These are phyloP conservation scores for Cladosporium sp. DNA, from an alignment of 2,329 filamentous ascomycete genomes.

Conservation along the genomic window DNA sequence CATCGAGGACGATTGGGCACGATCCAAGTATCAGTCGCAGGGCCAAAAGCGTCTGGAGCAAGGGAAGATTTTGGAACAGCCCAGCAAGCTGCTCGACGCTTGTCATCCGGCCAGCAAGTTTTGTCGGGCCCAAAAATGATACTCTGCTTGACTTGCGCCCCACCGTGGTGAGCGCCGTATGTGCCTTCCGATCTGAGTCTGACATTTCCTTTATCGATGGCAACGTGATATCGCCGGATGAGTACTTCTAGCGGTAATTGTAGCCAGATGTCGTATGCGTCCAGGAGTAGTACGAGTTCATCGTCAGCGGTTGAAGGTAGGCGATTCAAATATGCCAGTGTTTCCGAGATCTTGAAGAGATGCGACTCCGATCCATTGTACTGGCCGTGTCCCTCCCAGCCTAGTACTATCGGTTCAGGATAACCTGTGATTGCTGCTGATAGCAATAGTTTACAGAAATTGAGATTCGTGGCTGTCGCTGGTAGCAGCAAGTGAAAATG, in stretches of 20 bases:
- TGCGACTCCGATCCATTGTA: conserved; percentile 21
- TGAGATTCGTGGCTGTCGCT: conserved; percentile 12
- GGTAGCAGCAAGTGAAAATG: conserved; percentile 14
- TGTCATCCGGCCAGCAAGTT: conserved; percentile 27
- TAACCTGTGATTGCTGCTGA: conserved; percentile 1
- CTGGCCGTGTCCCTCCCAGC: conserved; percentile 18
- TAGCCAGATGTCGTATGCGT: conserved; percentile 62
- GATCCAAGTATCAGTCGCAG: conserved; percentile 33
- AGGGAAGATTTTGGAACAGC: conserved; percentile 25
- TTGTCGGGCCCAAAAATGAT: conserved; percentile 31
- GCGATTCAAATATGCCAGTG: conserved; percentile 16
- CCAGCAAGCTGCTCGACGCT: conserved; percentile 24
- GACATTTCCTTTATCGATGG: conserved; percentile 51
- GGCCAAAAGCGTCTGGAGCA: conserved; percentile 18
- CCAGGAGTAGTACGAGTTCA: conserved; percentile 58
- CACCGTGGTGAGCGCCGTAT: conserved; percentile 13
- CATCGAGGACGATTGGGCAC: conserved; percentile 38
- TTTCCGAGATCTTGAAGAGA: conserved; percentile 17
- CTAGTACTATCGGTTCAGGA: conserved; percentile 5
- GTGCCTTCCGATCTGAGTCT: conserved; percentile 28
- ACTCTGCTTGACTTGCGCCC: conserved; percentile 19
- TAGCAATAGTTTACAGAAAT: conserved; percentile 15
- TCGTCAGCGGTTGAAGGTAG: conserved; percentile 12
- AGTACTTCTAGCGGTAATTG: conserved; percentile 62
- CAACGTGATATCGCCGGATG: conserved; percentile 57